Evolutionary conservation across 2,329 filamentous ascomycete genomes (phyloP).

Genomic region (Emmonsiellopsis sp.): DNA sequence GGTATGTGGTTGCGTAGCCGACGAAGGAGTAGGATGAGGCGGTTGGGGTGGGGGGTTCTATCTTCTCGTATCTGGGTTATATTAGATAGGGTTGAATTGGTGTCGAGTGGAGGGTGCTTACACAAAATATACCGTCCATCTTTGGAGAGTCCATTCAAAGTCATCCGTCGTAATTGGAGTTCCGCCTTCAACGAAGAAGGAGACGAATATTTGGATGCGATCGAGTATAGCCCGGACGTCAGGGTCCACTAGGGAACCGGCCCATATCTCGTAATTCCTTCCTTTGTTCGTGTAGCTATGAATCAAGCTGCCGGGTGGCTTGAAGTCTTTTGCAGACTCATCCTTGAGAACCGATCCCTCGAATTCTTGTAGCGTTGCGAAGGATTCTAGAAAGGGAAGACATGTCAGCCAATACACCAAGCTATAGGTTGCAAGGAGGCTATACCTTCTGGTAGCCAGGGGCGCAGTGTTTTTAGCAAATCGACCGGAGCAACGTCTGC

Average conservation of each 20-base stretch:
- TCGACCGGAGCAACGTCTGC: conserved; percentile 63
- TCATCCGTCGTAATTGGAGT: conserved; percentile 63
- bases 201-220: conserved; percentile 73
- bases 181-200: conserved; percentile 91
- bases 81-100: conserved; percentile 11
- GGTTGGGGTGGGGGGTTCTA: conserved; percentile 32
- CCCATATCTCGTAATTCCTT: conserved; percentile 75
- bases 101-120: conserved; percentile 35
- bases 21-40: conserved; percentile 66
- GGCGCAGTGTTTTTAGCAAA: conserved; percentile 53
- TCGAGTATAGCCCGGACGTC: conserved; percentile 62
- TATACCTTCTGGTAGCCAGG: conserved; percentile 59
- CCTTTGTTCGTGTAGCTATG: conserved; percentile 53
- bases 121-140: conserved; percentile 89
- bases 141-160: conserved; percentile 61
- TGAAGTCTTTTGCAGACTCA: conserved; percentile 40
- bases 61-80: conserved; percentile 46
- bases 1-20: conserved; percentile 85
- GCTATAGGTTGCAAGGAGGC: neutral
- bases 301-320: conserved; percentile 67
- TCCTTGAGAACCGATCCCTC: conserved; percentile 47
- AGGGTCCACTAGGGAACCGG: conserved; percentile 61
- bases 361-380: conserved; percentile 54
- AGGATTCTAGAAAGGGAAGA: conserved; percentile 48
- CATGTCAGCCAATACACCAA: neutral